Base-by-base conservation (phyloP, 202 grass and related monocot species). In the Zizania palustris region DNA sequence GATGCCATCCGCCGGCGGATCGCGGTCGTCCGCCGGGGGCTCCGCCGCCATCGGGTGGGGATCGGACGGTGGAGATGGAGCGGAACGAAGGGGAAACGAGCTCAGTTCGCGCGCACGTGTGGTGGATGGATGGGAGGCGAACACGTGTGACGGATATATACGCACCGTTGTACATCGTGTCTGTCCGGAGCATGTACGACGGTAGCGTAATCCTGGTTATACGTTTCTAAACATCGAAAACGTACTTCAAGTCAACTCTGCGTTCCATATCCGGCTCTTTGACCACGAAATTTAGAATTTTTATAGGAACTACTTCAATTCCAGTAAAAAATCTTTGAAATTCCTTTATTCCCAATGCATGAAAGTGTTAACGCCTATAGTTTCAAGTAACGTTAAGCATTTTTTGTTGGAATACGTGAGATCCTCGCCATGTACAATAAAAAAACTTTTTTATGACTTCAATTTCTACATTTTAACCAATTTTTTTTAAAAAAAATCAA, bases 1-100 rank as follows among this genome's bases (percentile, higher is more conserved):
- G 38, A 18, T 45, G 66, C 6, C 78, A 40, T 56, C 45, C 60
- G 61, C 58, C 48, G 43, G 83, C 36, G 36, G 13, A 82, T 83
- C 70, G 63, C 68, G 87, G 78, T 61, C 49, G 38, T 79, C 78
- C 83, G 73, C 45, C 37, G 72, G 53, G 58, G 82, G 66, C 72
- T 85, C 73, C 67, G 78, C 69, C 39, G 85, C 80, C 85, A 88
- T 88, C 69, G 69, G 83, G 40, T 60, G 69, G 70, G 67, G 64
- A 72, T 77, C 67, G 87, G 82, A 85, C 87, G 87, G 87, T 69
- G 61, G n/a, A 60, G 67, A 85, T 82, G 87, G 28, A 59, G 59
- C n/a, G 51, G 7, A 16, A 19, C 51, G 51, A 3, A n/a, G 44
- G 14, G 72, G 59, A 38, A n/a, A 55, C 40, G 48, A 10, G 40